phyloP scores from a whole-genome alignment of 768 basidiomycete species.

The Suillus luteus region DNA sequence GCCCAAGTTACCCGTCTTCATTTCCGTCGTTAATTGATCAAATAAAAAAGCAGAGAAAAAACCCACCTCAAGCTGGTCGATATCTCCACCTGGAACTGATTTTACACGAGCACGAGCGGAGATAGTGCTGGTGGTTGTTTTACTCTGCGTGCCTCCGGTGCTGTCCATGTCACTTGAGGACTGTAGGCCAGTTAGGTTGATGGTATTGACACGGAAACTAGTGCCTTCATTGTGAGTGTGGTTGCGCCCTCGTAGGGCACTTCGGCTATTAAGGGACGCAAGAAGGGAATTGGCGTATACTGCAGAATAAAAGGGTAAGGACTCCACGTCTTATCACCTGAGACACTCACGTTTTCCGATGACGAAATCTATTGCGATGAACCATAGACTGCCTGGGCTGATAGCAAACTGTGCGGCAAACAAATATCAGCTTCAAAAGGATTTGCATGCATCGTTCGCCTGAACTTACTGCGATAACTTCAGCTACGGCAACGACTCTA shows the following conservation, averaged over 20 bases:
- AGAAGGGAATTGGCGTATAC: slow-evolving; percentile 52
- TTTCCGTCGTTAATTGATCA: not conserved
- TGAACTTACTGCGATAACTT: slow-evolving; percentile 24
- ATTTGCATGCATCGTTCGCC: not conserved
- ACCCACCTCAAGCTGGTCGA: not conserved
- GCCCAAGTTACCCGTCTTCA: not conserved
- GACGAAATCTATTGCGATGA: slow-evolving; percentile 50
- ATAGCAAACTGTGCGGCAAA: slow-evolving; percentile 36
- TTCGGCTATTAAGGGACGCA: slow-evolving; percentile 45
- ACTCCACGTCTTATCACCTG: not conserved
- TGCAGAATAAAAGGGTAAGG: slow-evolving; percentile 16
- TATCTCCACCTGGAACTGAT: not conserved
- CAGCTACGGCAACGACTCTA: slow-evolving; percentile 24
- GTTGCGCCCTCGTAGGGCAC: slow-evolving; percentile 29
- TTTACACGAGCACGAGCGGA: not conserved
- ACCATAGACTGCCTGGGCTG: slow-evolving; percentile 46
- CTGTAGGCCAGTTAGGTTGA: slow-evolving; percentile 5
- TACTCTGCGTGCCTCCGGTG: not conserved
- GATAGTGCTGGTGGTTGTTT: not conserved
- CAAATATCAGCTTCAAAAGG: not conserved
- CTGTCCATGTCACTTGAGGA: slow-evolving; percentile 8
- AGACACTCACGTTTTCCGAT: slow-evolving; percentile 46
- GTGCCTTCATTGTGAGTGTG: slow-evolving; percentile 6
- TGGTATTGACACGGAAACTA: slow-evolving; percentile 12
- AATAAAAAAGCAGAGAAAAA: not conserved